Conservation (phyloP, 768 basidiomycete genomes). For the Daedaleopsis sinensis region DNA sequence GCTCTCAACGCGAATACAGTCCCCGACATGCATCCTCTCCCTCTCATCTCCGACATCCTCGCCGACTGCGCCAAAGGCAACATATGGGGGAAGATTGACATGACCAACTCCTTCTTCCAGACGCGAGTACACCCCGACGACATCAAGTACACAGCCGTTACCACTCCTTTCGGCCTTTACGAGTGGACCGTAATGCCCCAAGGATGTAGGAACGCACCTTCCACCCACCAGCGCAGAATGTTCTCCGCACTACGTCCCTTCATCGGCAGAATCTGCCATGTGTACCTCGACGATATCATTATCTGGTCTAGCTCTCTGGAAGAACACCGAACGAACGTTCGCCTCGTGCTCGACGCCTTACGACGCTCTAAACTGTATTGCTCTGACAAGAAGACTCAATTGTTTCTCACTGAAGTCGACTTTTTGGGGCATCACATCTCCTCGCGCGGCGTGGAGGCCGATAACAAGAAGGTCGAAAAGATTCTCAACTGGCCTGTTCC, state of each 20-base stretch:
- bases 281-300: conserved; percentile 50
- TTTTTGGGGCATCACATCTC: conserved; percentile 41
- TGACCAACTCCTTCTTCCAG: too few relatives aligned
- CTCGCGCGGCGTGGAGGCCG: conserved; percentile 31
- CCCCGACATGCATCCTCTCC: conserved; percentile 34
- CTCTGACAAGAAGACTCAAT: conserved; percentile 30
- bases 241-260: conserved; percentile 31
- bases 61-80: too few relatives aligned
- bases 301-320: conserved; percentile 51
- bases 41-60: conserved; percentile 35
- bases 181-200: too few relatives aligned
- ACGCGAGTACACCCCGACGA: too few relatives aligned
- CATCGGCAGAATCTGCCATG: conserved; percentile 45
- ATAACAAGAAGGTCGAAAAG: conserved; percentile 30
- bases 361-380: conserved; percentile 27
- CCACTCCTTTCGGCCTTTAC: too few relatives aligned
- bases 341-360: conserved; percentile 22
- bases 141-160: too few relatives aligned
- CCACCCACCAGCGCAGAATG: conserved; percentile 36
- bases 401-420: conserved; percentile 30
- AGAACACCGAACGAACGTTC: conserved; percentile 21
- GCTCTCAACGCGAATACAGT: conserved; percentile 36
- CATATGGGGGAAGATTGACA: too few relatives aligned
- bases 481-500: conserved; percentile 38
- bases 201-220: too few relatives aligned